phyloP scores from a whole-genome alignment of 31 red algal genomes.

The Asparagopsis taxiformis region DNA sequence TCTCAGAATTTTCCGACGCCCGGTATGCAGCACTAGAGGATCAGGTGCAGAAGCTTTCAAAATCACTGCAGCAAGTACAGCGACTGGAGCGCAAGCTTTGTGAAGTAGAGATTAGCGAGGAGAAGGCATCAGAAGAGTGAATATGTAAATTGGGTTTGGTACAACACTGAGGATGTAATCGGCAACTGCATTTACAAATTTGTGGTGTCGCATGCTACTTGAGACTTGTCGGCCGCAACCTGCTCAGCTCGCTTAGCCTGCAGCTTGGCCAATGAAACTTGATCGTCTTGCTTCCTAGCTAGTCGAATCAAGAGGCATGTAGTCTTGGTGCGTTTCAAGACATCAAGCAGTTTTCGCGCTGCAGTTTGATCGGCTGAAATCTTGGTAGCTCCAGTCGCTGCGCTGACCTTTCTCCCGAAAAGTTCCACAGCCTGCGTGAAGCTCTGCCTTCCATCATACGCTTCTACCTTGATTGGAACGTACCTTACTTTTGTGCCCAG shows the following conservation, averaged over 20 bases:
- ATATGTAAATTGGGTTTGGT: not conserved
- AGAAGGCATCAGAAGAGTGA: not conserved
- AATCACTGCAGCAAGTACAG: not conserved
- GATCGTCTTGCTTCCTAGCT: constrained; percentile 32
- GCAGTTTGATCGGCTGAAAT: constrained; percentile 44
- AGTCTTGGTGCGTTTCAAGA: constrained; percentile 12
- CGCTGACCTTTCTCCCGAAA: constrained; percentile 34
- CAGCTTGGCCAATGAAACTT: constrained; percentile 17
- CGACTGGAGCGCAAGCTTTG: constrained; percentile 13
- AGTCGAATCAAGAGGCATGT: constrained; percentile 52
- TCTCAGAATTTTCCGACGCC: constrained; percentile 23
- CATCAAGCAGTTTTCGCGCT: constrained; percentile 13
- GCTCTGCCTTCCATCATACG: not conserved
- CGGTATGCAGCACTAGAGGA: not conserved
- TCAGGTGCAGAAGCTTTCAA: not conserved
- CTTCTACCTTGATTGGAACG: constrained; percentile 2
- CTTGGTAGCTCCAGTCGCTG: constrained; percentile 7
- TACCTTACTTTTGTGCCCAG: constrained; percentile 30
- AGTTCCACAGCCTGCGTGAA: constrained; percentile 41
- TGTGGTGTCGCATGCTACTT: not conserved
- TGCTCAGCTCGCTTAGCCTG: constrained; percentile 14
- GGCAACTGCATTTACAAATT: not conserved
- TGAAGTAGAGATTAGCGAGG: not conserved
- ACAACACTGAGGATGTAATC: not conserved
- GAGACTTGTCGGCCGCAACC: not conserved